These are phyloP conservation scores for Mycena metata DNA, from an alignment of 768 basidiomycete genomes.

Conservation along the genomic window DNA sequence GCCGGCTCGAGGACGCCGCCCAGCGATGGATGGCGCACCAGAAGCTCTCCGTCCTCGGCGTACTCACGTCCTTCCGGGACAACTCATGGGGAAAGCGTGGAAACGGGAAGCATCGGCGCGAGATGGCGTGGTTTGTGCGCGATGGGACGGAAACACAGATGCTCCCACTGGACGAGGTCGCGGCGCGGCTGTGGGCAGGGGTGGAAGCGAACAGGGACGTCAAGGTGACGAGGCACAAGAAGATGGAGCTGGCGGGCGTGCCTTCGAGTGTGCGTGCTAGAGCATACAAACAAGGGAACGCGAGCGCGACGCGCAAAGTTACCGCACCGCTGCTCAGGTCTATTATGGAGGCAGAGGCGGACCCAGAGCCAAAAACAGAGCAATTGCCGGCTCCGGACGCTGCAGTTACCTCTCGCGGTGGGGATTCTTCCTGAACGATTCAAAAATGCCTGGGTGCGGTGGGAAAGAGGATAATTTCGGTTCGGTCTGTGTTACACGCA, in stretches of 20 bases:
- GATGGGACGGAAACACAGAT: constrained; percentile 45
- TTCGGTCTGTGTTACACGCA: constrained; percentile 5
- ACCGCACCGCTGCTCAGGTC: constrained; percentile 75
- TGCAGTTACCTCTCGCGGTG: not conserved
- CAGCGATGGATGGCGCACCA: constrained; percentile 76
- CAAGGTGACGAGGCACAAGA: constrained; percentile 63
- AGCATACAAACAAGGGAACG: constrained; percentile 78
- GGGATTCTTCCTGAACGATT: constrained; percentile 9
- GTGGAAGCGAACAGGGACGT: constrained; percentile 71
- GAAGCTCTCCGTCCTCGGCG: constrained; percentile 76
- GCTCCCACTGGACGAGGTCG: constrained; percentile 56
- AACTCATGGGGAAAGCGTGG: constrained; percentile 51
- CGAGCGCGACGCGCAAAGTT: constrained; percentile 71
- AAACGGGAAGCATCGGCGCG: constrained; percentile 72
- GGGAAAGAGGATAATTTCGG: not conserved
- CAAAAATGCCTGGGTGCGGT: not conserved
- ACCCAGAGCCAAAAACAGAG: too few species aligned
- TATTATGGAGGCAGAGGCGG: constrained; percentile 60
- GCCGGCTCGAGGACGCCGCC: constrained; percentile 56
- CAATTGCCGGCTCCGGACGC: too few species aligned
- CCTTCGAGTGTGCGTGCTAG: constrained; percentile 55
- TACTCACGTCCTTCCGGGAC: constrained; percentile 80
- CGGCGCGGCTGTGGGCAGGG: constrained; percentile 66
- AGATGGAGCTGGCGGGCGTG: constrained; percentile 48
- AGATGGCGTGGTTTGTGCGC: constrained; percentile 76